Conservation (phyloP, 768 basidiomycete genomes). For the Macrolepiota albuminosa region DNA sequence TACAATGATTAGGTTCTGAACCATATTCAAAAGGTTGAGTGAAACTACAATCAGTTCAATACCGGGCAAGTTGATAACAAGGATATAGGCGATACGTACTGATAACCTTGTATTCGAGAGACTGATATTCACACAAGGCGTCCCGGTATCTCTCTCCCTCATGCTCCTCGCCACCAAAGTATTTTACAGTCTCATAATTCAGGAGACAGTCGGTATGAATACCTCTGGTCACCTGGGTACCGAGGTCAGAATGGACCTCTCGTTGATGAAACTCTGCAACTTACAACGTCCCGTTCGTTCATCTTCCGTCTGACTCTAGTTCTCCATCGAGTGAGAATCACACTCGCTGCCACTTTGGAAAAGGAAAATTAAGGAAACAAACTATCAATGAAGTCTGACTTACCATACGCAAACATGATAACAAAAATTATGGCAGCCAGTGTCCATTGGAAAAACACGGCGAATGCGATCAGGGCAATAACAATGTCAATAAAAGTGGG, state of each 20-base stretch:
- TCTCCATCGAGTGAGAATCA: slow-evolving; percentile 65
- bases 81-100: slow-evolving; percentile 34
- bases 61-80: background rate
- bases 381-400: slow-evolving; percentile 13
- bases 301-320: slow-evolving; percentile 72
- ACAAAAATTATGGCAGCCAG: slow-evolving; percentile 63
- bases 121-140: slow-evolving; percentile 72
- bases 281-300: slow-evolving; percentile 77
- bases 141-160: slow-evolving; percentile 68
- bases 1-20: slow-evolving; percentile 80
- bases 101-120: slow-evolving; percentile 68
- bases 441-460: slow-evolving; percentile 57
- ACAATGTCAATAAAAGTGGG: slow-evolving; percentile 81
- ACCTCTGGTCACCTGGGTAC: slow-evolving; percentile 61
- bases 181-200: slow-evolving; percentile 85
- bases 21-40: slow-evolving; percentile 68
- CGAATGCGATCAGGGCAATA: slow-evolving; percentile 67
- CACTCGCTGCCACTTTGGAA: slow-evolving; percentile 37
- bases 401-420: slow-evolving; percentile 73
- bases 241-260: background rate
- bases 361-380: slow-evolving; percentile 6
- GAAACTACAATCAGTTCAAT: slow-evolving; percentile 39
- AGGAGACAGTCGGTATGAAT: slow-evolving; percentile 80
- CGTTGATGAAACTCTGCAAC: slow-evolving; percentile 17
- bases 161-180: slow-evolving; percentile 82